Percentiles rank a stretch among this genome's conserved stretches.
Evolutionary conservation across 139 green algal genomes (phyloP).

Genomic region (Haematococcus sp.): DNA sequence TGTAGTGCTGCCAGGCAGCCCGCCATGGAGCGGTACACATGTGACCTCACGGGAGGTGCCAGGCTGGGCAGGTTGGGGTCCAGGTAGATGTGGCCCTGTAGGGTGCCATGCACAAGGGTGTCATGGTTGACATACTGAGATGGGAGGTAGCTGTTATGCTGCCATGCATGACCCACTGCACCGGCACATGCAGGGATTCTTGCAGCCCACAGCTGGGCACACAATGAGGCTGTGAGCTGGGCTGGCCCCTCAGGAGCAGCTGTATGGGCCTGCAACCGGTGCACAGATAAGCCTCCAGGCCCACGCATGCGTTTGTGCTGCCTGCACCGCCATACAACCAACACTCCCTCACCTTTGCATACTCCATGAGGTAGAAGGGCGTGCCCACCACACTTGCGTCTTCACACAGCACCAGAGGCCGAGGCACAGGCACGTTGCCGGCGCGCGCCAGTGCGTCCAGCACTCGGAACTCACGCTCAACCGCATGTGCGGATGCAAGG

Average conservation of each 20-base stretch:
- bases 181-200: no score
- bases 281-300: no score
- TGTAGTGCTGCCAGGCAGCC: slow-evolving; percentile 83
- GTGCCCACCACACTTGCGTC: slow-evolving; percentile 83
- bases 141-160: no score
- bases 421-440: slow-evolving; percentile 76
- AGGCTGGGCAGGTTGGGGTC: slow-evolving; percentile 73
- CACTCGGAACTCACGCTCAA: slow-evolving; percentile 87
- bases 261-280: no score
- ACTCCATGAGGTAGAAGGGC: slow-evolving; percentile 94
- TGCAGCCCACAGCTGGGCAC: no score
- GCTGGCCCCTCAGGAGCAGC: no score
- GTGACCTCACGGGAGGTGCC: slow-evolving; percentile 25
- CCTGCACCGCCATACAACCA: neutral
- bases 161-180: no score
- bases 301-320: no score
- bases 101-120: no score
- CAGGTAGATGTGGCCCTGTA: slow-evolving; percentile 54
- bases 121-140: neutral
- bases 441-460: slow-evolving; percentile 53
- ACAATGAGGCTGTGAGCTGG: no score
- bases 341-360: slow-evolving; percentile 39
- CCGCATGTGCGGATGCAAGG: slow-evolving; percentile 89
- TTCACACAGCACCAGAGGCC: slow-evolving; percentile 72
- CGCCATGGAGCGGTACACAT: slow-evolving; percentile 44